Evolutionary conservation across 2,329 filamentous ascomycete species (phyloP).

Genomic region (Aaosphaeria pasadenensis): DNA sequence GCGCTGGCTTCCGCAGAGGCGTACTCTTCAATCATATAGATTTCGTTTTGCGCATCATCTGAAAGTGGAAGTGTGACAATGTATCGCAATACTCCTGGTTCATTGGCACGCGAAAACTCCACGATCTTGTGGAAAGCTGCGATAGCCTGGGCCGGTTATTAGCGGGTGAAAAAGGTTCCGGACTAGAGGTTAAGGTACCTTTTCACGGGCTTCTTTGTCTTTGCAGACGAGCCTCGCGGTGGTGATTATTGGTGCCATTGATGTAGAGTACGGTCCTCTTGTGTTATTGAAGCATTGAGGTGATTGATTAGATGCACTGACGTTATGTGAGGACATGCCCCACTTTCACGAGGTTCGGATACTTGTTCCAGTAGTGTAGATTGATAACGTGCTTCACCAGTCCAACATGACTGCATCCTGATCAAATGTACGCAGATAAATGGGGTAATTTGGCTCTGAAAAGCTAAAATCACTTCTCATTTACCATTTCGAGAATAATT

Average conservation of each 20-base stretch:
- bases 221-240: conserved; percentile 19
- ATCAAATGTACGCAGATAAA: too few relatives aligned
- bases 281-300: too few relatives aligned
- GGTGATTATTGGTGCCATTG: conserved; percentile 17
- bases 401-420: too few relatives aligned
- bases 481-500: too few relatives aligned
- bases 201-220: conserved; percentile 8
- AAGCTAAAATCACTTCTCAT: too few relatives aligned
- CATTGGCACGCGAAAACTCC: conserved; percentile 14
- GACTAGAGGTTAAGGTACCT: conserved; percentile 1
- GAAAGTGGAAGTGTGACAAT: conserved; percentile 17
- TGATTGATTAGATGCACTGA: too few relatives aligned
- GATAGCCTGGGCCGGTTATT: conserved; percentile 5
- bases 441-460: too few relatives aligned
- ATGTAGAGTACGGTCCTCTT: not conserved
- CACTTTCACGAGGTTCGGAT: too few relatives aligned
- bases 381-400: too few relatives aligned
- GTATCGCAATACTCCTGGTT: conserved; percentile 21
- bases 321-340: too few relatives aligned
- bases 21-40: conserved; percentile 29
- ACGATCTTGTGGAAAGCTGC: conserved; percentile 22
- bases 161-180: not conserved
- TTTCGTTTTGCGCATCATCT: conserved; percentile 11
- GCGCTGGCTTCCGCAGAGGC: conserved; percentile 17
- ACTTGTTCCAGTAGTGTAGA: too few relatives aligned